Conservation (phyloP, 805 yeast genomes). For the Starmerella potacharoeniae region DNA sequence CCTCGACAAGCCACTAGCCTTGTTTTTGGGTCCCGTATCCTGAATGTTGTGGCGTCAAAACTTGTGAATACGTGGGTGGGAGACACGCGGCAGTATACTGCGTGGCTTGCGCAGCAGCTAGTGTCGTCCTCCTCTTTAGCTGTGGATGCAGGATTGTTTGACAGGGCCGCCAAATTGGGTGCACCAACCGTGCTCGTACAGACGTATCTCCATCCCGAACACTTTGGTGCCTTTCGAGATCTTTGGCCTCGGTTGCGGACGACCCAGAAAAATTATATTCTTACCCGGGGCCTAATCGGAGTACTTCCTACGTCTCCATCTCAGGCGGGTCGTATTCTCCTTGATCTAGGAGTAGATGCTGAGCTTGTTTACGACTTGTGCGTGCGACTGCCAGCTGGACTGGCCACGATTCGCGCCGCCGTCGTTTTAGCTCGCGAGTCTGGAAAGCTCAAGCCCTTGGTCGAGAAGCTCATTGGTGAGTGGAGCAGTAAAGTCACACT, state of each 20-base stretch:
- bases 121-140: slow-evolving; percentile 3
- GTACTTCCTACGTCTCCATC: slow-evolving; percentile 1
- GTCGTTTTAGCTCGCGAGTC: slow-evolving; percentile 16
- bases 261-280: slow-evolving; percentile 14
- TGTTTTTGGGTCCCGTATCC: slow-evolving; percentile 17
- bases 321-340: slow-evolving; percentile 16
- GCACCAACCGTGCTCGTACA: slow-evolving; percentile 14
- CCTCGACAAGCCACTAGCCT: background rate
- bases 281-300: slow-evolving; percentile 13
- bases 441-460: background rate
- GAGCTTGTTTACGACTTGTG: slow-evolving; percentile 6
- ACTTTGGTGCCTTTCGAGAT: background rate
- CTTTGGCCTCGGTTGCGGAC: slow-evolving; percentile 10
- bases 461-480: slow-evolving; percentile 16
- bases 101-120: slow-evolving; percentile 22
- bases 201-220: slow-evolving; percentile 8
- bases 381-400: background rate
- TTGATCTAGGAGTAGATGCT: slow-evolving; percentile 7
- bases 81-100: slow-evolving; percentile 14
- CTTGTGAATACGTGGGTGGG: slow-evolving; percentile 16
- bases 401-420: slow-evolving; percentile 16
- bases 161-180: slow-evolving; percentile 22
- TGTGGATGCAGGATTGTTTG: slow-evolving; percentile 14
- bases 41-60: slow-evolving; percentile 2
- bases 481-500: slow-evolving; percentile 34